phyloP scores from a whole-genome alignment of 768 basidiomycete genomes.

The Neoboletus brunneissimus region DNA sequence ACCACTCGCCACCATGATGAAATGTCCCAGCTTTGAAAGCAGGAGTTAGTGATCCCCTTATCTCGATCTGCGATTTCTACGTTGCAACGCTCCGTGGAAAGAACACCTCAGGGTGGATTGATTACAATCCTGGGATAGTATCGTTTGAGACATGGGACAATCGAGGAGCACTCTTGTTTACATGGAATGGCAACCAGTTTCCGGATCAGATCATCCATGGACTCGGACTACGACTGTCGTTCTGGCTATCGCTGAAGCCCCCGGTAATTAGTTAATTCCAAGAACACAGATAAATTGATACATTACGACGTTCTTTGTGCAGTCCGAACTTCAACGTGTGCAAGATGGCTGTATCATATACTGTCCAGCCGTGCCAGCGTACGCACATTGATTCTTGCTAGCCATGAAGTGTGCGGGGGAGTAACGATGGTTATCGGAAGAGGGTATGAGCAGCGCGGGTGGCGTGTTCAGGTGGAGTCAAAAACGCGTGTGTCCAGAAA shows the following conservation, averaged over 20 bases:
- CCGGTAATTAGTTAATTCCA: background rate
- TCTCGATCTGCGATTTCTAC: background rate
- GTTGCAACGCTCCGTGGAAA: background rate
- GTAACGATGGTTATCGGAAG: no score
- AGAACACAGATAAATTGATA: background rate
- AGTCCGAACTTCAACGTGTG: slow-evolving; percentile 58
- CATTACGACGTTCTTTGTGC: slow-evolving; percentile 20
- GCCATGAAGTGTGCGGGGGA: no score
- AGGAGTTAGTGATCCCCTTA: background rate
- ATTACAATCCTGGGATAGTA: background rate
- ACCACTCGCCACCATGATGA: slow-evolving; percentile 68
- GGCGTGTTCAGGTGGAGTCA: no score
- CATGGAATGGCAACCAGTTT: background rate
- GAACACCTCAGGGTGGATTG: background rate
- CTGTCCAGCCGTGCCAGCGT: slow-evolving; percentile 62
- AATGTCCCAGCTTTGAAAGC: slow-evolving; percentile 23
- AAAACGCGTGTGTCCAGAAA: no score
- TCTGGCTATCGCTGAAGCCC: background rate
- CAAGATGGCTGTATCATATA: slow-evolving; percentile 71
- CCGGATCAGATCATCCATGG: background rate
- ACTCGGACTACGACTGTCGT: background rate
- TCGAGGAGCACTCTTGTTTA: no score
- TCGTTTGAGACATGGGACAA: background rate
- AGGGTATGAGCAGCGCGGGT: no score
- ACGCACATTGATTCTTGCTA: slow-evolving; percentile 85